Base-by-base conservation (phyloP, 208 protist species). In the Trypanosoma platydactyli region DNA sequence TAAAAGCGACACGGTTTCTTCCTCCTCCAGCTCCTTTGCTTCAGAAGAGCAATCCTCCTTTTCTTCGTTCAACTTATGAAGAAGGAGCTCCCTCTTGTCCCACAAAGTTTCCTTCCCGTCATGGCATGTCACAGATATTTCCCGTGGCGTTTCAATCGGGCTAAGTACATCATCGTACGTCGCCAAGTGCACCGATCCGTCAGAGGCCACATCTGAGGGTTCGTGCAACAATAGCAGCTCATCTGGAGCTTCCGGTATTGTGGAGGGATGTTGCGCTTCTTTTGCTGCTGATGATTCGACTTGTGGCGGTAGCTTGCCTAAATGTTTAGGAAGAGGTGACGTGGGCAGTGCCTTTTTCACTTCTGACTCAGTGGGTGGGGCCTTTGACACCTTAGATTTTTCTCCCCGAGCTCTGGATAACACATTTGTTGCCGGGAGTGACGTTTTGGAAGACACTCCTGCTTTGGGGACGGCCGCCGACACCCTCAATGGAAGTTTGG, bases 141-240 rank as follows among this genome's bases (percentile, higher is more conserved):
- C 50, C 48, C 50, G 2, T 7, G 63, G 50, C 24, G 63, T 58
- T 7, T 44, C 54, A 49, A 69, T 27, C 5, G 64, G 52, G 53
- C 29, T 69, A 7, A 56, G 44, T 16, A 38, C 4, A 25, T 46
- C 33, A 50, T 60, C 33, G 46, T 61, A 53, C 16, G 27, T 54
- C 5, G 42, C 52, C 16, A 66, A 13, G 20, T 69, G 64, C 4
- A 55, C 25, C 6, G 44, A 54, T 53, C 24, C 42, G 11, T 60
- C 54, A 3, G 33, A 33, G 15, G 38, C 6, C 0, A 24, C 29
- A 18, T 54, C 61, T 15, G 61, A 56, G 49, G 7, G 61, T 18
- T 42, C 29, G 25, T 27, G 6, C 1, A 5, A 4, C 33, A 48
- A 3, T 0, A 22, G 61, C 1, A 33, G 33, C 33, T 38, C 33